Evolutionary conservation across 257 asterid genomes (phyloP), one percentile per base, ranked within the genome.

Genomic region (Lantana camara): DNA sequence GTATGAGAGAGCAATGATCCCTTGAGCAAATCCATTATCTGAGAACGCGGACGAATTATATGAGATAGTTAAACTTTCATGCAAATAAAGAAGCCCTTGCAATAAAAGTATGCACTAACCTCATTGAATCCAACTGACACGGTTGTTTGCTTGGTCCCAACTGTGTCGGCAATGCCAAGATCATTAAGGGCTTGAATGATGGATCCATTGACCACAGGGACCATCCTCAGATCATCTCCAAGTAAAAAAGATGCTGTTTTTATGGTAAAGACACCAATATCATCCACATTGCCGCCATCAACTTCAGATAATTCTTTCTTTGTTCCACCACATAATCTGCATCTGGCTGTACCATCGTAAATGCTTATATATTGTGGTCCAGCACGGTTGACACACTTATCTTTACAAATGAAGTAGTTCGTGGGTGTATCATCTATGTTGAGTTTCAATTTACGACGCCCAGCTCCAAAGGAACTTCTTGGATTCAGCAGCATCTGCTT

Each of bases 11-110:
- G 6, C 23, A 77, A 29, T 19, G 51, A 19, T 3, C 62, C 35
- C 42, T 24, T 57, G 16, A 72, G 66, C 70, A 77, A 42, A 64
- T 64, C 58, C 57, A 58, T 53, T 3, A 77, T 50, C 80, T 70
- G 2, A 2, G 32, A 45, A 50, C 5, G 32, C 32, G 5, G 5
- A 27, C 5, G 5, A 27, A 27, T 27, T 5, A 5, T 5, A 27
- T 5, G 32, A 27, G 32, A 27, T 2, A 27, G 32, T 2, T 27
- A 27, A 27, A 27, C 32, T 27, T 2, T 27, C 32, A 2, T 2
- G 32, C 2, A 27, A 5, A 27, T 27, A 5, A 27, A 14, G 30
- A n/a, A n/a, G n/a, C n/a, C n/a, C 32, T 2, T 27, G 2, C 32
- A 27, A 27, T 27, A 27, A 27, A 27, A 27, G 5, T 27, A 27